Evolutionary conservation across 805 yeast genomes (phyloP).

Genomic region (Candida tammaniensis): DNA sequence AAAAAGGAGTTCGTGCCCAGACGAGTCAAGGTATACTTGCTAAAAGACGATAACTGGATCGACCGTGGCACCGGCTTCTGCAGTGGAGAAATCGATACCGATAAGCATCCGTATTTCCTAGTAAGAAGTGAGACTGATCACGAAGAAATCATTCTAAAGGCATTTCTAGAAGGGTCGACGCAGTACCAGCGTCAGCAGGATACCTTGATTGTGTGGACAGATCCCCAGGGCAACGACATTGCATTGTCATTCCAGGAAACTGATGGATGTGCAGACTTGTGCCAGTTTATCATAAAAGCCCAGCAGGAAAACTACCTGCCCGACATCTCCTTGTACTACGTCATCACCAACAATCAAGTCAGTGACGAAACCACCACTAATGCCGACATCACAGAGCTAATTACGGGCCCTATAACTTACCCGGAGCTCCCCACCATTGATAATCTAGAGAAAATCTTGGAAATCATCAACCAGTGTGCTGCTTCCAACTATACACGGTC

Average conservation of each 20-base stretch:
- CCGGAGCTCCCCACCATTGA: conserved; percentile 49
- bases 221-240: conserved; percentile 65
- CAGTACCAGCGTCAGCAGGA: conserved; percentile 94
- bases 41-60: conserved; percentile 81
- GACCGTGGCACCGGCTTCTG: conserved; percentile 94
- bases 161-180: conserved; percentile 67
- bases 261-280: conserved; percentile 79
- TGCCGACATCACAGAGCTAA: conserved; percentile 64
- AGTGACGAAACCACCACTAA: conserved; percentile 19
- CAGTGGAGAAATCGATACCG: conserved; percentile 54
- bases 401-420: conserved; percentile 74
- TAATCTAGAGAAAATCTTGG: conserved; percentile 53
- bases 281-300: conserved; percentile 73
- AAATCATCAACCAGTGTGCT: conserved; percentile 56
- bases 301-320: conserved; percentile 58
- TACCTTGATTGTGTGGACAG: conserved; percentile 93
- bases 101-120: conserved; percentile 53
- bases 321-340: conserved; percentile 59
- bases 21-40: conserved; percentile 86
- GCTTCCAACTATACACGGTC: conserved; percentile 62
- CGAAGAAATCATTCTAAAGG: conserved; percentile 56
- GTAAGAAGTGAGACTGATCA: conserved; percentile 71
- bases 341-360: conserved; percentile 46
- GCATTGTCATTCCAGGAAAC: conserved; percentile 92
- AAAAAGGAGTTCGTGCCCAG: conserved; percentile 26